Percentiles rank a stretch among this genome's conserved stretches.
These are phyloP conservation scores for Globisporangium paroecandrum DNA, from an alignment of 352 stramenopile species.

Conservation along the genomic window DNA sequence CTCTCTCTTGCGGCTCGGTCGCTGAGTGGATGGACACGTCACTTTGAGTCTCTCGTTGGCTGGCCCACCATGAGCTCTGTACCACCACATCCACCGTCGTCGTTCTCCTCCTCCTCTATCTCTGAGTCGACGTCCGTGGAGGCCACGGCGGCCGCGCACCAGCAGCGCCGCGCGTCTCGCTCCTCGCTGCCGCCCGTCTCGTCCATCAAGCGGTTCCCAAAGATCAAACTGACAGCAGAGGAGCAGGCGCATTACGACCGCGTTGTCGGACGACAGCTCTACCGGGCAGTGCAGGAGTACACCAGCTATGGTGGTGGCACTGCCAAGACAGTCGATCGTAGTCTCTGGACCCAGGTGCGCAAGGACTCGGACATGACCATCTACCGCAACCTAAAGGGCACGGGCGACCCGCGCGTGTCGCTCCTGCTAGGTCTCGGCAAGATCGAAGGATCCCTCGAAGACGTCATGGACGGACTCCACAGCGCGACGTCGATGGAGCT, in stretches of 20 bases:
- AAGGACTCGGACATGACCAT: constrained; percentile 34
- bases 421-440: constrained; percentile 30
- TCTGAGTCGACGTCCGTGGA: constrained; percentile 18
- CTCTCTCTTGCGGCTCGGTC: no score
- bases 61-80: no score
- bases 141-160: constrained; percentile 9
- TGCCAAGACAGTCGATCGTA: constrained; percentile 13
- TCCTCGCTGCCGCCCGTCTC: neutral
- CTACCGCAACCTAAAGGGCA: constrained; percentile 44
- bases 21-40: no score
- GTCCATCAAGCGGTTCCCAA: neutral
- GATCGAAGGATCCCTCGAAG: constrained; percentile 37
- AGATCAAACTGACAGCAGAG: constrained; percentile 17
- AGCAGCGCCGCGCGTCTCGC: constrained; percentile 11
- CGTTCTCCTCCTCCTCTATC: constrained; percentile 5
- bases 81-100: neutral
- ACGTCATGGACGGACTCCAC: constrained; percentile 44
- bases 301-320: constrained; percentile 5
- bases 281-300: constrained; percentile 30
- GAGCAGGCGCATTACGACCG: constrained; percentile 34
- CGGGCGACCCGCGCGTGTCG: constrained; percentile 26
- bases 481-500: constrained; percentile 34
- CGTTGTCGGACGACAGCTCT: constrained; percentile 20
- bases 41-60: no score
- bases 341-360: constrained; percentile 37